Evolutionary conservation across 805 yeast species (phyloP), one percentile per base, ranked within the genome.

Genomic region (Starmerella bombicola): DNA sequence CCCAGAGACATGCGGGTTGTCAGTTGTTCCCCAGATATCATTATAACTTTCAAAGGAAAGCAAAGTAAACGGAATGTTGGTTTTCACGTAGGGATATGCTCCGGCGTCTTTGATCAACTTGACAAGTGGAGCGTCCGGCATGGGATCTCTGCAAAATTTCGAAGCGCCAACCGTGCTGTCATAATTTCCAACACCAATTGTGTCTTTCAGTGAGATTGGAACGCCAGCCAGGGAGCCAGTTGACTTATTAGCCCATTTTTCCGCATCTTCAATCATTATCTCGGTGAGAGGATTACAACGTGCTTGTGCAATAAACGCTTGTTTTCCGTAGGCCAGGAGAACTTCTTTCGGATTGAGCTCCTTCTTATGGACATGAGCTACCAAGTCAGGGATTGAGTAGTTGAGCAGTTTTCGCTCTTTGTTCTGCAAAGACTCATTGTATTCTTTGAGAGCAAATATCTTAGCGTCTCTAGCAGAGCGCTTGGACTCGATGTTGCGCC

Each of bases 141-240:
- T 51, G 15, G 74, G 67, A 45, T 68, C 61, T 42, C 63, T 65
- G 30, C 67, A 54, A 34, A 50, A 46, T 17, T 61, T 55, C 26
- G 71, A 69, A 48, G 66, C 67, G 3, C 74, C 73, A 17, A 67
- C 68, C 39, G 73, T 70, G 1, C 76, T 67, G 49, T 70, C 69
- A 40, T 61, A 68, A 31, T 76, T 78, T 33, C 58, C 63, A 42
- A 66, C 66, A 33, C 63, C 61, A 48, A 63, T 65, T 33, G 76
- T 76, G 48, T 76, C 81, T 53, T 76, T 76, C 39, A 76, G 55
- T 1, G 80, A 73, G 37, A 76, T 60, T 4, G 81, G 80, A 46
- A 76, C 56, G 3, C 81, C 81, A 29, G 77, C 79, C 39, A 76
- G 61, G 1, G 78, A 74, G 31, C 77, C 78, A 10, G 75, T 76